Evolutionary conservation across 2,329 filamentous ascomycete genomes (phyloP).

Genomic region (Botrytis sinoallii): DNA sequence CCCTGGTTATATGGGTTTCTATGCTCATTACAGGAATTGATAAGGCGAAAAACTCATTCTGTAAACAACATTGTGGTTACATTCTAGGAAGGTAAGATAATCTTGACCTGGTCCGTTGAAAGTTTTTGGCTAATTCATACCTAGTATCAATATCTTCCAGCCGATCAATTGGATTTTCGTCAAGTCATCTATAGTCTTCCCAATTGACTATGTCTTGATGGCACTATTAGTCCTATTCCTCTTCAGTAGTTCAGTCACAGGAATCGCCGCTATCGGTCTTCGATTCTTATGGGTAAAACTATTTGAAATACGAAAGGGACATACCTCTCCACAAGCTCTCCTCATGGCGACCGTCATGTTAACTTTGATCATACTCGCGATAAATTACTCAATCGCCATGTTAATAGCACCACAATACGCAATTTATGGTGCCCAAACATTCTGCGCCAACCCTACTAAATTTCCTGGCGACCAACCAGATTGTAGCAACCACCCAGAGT

Average conservation of each 20-base stretch:
- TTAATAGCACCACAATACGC: conserved; percentile 94
- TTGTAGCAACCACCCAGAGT: conserved; percentile 66
- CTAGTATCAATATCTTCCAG: conserved; percentile 84
- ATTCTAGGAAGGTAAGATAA: conserved; percentile 60
- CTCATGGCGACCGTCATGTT: conserved; percentile 88
- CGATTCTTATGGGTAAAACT: conserved; percentile 94
- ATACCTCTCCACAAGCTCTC: conserved; percentile 87
- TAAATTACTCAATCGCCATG: conserved; percentile 92
- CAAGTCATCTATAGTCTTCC: conserved; percentile 77
- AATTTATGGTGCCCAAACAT: conserved; percentile 90
- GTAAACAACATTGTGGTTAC: conserved; percentile 87
- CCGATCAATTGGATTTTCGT: conserved; percentile 90
- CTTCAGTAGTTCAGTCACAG: conserved; percentile 83
- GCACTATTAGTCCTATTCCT: conserved; percentile 79
- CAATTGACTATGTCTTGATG: conserved; percentile 89
- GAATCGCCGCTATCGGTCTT: conserved; percentile 83
- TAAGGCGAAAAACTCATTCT: conserved; percentile 93
- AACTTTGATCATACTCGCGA: conserved; percentile 81
- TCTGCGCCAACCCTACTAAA: conserved; percentile 71
- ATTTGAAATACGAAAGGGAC: conserved; percentile 84
- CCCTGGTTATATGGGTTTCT: conserved; percentile 76
- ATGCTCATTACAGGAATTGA: conserved; percentile 96
- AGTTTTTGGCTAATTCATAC: conserved; percentile 34
- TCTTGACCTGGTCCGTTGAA: background rate
- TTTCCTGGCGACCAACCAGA: conserved; percentile 66